Evolutionary conservation across 495 filamentous ascomycete species (phyloP).

Genomic region (Jackrogersella minutella): DNA sequence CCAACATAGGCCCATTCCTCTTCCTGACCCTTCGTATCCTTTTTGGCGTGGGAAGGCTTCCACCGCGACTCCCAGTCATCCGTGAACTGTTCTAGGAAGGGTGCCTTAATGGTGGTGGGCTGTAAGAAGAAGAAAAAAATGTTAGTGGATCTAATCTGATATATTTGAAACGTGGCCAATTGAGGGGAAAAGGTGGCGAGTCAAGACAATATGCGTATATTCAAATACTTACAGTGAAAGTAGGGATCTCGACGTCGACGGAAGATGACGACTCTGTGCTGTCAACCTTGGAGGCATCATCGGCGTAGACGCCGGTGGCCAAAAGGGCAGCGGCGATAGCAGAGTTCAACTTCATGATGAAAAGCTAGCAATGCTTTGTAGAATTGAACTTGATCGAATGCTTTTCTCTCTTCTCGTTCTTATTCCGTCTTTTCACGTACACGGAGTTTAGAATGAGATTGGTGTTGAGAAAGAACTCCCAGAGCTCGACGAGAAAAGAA

Average conservation of each 20-base stretch:
- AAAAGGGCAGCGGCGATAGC: slow-evolving; percentile 76
- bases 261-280: slow-evolving; percentile 64
- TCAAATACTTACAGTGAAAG: slow-evolving; percentile 79
- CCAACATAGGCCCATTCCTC: slow-evolving; percentile 99
- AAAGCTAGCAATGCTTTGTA: slow-evolving; percentile 27
- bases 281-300: slow-evolving; percentile 68
- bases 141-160: slow-evolving; percentile 35
- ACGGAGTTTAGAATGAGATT: slow-evolving; percentile 31
- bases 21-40: slow-evolving; percentile 74
- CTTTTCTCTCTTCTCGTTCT: slow-evolving; percentile 16
- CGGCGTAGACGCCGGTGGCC: slow-evolving; percentile 72
- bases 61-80: slow-evolving; percentile 92
- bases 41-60: slow-evolving; percentile 95
- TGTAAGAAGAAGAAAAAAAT: slow-evolving; percentile 48
- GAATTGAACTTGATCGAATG: slow-evolving; percentile 5
- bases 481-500: slow-evolving; percentile 52
- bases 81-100: slow-evolving; percentile 98
- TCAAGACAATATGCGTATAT: background rate
- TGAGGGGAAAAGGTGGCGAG: background rate
- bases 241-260: slow-evolving; percentile 69
- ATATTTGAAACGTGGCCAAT: slow-evolving; percentile 9
- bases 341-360: slow-evolving; percentile 78
- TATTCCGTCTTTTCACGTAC: slow-evolving; percentile 33
- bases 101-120: slow-evolving; percentile 87
- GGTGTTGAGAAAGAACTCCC: slow-evolving; percentile 48